phyloP scores from a whole-genome alignment of 139 green algal species.

The Picochlorum sp. region DNA sequence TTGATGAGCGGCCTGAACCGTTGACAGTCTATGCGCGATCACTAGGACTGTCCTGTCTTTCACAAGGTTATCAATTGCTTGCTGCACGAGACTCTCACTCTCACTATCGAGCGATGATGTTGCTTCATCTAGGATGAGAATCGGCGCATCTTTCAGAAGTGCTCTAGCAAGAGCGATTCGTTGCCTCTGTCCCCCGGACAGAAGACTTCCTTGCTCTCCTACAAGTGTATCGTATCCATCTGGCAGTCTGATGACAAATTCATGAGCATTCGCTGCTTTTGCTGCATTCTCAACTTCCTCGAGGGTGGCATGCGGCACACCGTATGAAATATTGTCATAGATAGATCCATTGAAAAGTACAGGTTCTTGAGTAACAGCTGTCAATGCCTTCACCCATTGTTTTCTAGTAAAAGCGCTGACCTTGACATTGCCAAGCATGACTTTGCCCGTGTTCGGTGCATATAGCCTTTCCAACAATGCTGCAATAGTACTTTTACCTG shows the following conservation, averaged over 20 bases:
- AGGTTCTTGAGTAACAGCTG: slow-evolving; percentile 71
- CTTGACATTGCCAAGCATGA: slow-evolving; percentile 29
- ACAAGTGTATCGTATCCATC: slow-evolving; percentile 34
- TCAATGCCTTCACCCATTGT: slow-evolving; percentile 59
- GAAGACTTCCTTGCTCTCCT: slow-evolving; percentile 32
- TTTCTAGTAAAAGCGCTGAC: slow-evolving; percentile 39
- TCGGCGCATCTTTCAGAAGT: slow-evolving; percentile 49
- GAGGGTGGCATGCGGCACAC: slow-evolving; percentile 22
- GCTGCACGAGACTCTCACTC: slow-evolving; percentile 43
- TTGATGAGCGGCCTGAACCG: slow-evolving; percentile 50
- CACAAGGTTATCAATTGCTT: slow-evolving; percentile 42
- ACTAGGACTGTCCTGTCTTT: slow-evolving; percentile 48
- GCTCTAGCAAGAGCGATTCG: slow-evolving; percentile 71
- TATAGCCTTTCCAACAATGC: slow-evolving; percentile 64
- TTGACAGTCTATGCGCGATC: slow-evolving; percentile 62
- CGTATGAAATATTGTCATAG: slow-evolving; percentile 84
- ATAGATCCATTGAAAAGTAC: slow-evolving; percentile 78
- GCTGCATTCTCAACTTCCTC: slow-evolving; percentile 47
- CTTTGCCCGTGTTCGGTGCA: slow-evolving; percentile 23
- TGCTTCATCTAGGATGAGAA: slow-evolving; percentile 62
- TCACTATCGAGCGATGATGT: slow-evolving; percentile 43
- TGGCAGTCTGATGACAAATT: slow-evolving; percentile 52
- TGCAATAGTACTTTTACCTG: slow-evolving; percentile 77
- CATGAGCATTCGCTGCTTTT: slow-evolving; percentile 52
- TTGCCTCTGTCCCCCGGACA: slow-evolving; percentile 72